Percentiles rank a stretch among this genome's conserved stretches.
phyloP scores from a whole-genome alignment of 83 land plant species.

The Thuja plicata region DNA sequence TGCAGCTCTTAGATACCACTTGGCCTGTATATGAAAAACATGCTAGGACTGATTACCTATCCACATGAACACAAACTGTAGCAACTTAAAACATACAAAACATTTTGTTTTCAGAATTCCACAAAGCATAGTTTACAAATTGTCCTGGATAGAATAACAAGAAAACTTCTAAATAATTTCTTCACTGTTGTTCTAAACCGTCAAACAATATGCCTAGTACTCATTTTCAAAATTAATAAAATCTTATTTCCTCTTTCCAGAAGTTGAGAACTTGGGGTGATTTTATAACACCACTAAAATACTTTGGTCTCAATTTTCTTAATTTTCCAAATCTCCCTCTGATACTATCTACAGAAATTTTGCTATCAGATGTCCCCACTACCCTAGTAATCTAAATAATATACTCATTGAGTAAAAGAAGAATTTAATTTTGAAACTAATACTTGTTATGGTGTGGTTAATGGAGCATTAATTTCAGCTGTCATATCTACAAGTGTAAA shows the following conservation, averaged over 20 bases:
- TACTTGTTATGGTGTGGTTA: background rate
- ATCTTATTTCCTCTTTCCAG: background rate
- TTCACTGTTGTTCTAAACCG: background rate
- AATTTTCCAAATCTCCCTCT: background rate
- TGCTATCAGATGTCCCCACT: background rate
- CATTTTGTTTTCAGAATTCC: background rate
- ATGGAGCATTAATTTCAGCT: background rate
- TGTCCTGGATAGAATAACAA: background rate
- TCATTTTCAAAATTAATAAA: background rate
- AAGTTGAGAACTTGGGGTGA: background rate
- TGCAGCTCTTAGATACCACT: conserved; percentile 86
- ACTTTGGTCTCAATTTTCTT: background rate
- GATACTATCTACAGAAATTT: background rate
- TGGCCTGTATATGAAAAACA: conserved; percentile 51
- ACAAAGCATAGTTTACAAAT: background rate
- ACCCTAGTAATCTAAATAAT: background rate
- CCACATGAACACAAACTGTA: background rate
- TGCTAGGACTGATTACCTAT: background rate
- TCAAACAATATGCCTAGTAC: background rate
- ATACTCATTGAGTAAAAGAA: background rate
- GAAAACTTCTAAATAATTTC: background rate
- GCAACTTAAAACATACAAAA: background rate
- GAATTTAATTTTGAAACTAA: background rate
- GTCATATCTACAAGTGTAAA: background rate
- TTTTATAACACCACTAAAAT: background rate